Evolutionary conservation across 441 rosid genomes (phyloP), one percentile per base, ranked within the genome.

Genomic region (Viola pubescens): DNA sequence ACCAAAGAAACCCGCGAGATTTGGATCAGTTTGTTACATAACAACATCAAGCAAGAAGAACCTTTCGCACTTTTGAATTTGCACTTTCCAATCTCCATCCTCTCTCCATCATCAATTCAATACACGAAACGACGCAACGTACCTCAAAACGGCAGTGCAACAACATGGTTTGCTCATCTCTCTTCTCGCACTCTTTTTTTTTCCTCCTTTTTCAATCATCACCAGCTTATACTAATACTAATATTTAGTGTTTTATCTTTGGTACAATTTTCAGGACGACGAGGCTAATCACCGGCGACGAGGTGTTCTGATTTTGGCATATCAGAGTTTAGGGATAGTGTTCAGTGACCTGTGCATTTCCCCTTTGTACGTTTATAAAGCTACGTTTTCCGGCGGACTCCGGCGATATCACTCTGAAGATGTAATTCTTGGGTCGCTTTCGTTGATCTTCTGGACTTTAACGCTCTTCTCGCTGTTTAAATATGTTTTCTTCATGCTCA

Each of bases 371-470:
- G 96, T 86, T 55, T 92, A 82, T 70, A 81, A 72, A 66, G 73
- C 83, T 68, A 75, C 90, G 14, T 91, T 85, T 78, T 82, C 83
- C 16, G 97, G 89, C 54, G 79, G 76, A 53, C 60, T 84, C 74
- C 70, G 41, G 12, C 63, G 68, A 68, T 76, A 85, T 58, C 89
- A 80, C 56, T 68, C 72, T 4, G 90, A 91, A 73, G 97, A 89
- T 56, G 73, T 77, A 0, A 64, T 82, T 49, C 84, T 91, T 44
- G 98, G 98, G 34, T 87, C 86, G 3, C 82, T 84, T 63, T 92
- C 97, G 42, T 69, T 89, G 79, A 77, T 85, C 4, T 92, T 92
- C 62, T 92, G 98, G 97, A 81, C 94, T 11, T 72, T 89, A 45
- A 85, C 96, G 2, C 63, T 92, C 52, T 73, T 89, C 38, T 87